phyloP scores from a whole-genome alignment of 306 rosid species.

The Oemleria cerasiformis region DNA sequence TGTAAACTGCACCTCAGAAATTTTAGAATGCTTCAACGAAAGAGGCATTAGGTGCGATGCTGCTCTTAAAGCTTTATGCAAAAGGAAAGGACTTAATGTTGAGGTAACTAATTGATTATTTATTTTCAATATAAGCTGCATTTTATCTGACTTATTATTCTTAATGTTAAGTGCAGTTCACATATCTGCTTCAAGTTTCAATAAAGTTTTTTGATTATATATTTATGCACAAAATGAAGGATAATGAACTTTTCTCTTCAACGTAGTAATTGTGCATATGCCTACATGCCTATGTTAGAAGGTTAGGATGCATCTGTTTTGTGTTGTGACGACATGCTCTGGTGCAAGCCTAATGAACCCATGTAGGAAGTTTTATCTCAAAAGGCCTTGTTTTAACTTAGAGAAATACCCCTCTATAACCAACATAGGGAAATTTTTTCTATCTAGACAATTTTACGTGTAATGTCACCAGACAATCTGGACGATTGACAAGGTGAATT shows the following conservation, averaged over 20 bases:
- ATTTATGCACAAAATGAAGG: neutral
- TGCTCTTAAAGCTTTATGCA: slow-evolving; percentile 83
- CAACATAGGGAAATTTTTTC: too few relatives aligned
- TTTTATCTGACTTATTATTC: neutral
- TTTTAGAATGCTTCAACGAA: slow-evolving; percentile 52
- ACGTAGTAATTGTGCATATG: neutral
- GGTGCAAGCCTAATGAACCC: too few relatives aligned
- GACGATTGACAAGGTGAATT: too few relatives aligned
- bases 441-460: too few relatives aligned
- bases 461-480: too few relatives aligned
- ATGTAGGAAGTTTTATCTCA: too few relatives aligned
- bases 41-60: slow-evolving; percentile 47
- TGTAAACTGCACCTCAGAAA: slow-evolving; percentile 46
- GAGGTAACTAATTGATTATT: slow-evolving; percentile 49
- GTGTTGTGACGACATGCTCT: neutral
- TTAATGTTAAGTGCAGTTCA: neutral
- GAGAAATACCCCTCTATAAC: too few relatives aligned
- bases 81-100: slow-evolving; percentile 75
- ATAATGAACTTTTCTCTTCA: neutral
- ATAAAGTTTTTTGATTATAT: neutral
- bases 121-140: neutral
- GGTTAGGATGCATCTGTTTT: neutral
- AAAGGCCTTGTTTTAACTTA: too few relatives aligned
- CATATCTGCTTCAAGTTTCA: neutral
- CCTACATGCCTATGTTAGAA: neutral